Conservation (phyloP, 1,139 yeast species). For the Candida sp. region DNA sequence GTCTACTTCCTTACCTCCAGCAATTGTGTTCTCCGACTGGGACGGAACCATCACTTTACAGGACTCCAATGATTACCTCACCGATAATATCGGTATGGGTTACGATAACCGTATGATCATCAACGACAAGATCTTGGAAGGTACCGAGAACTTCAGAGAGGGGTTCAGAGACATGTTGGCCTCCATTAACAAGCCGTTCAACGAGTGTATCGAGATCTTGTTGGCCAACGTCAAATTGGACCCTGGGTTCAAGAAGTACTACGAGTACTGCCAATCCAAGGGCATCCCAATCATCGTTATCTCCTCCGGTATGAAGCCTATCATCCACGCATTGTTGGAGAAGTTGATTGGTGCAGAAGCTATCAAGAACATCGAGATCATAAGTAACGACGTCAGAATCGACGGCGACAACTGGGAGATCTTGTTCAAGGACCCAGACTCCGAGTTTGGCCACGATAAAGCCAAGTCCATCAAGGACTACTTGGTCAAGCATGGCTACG, state of each 20-base stretch:
- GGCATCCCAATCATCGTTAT: constrained; percentile 81
- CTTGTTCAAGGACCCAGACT: constrained; percentile 76
- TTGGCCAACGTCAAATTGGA: constrained; percentile 72
- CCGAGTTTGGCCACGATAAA: constrained; percentile 95
- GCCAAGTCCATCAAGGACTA: constrained; percentile 79
- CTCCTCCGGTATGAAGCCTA: constrained; percentile 92
- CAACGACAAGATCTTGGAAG: constrained; percentile 76
- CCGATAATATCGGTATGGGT: constrained; percentile 92
- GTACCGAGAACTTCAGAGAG: constrained; percentile 72
- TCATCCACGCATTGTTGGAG: constrained; percentile 76
- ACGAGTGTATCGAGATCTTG: constrained; percentile 76
- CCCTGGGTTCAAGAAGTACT: constrained; percentile 87
- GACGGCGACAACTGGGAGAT: constrained; percentile 74
- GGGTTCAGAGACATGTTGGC: constrained; percentile 87
- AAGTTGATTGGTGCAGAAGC: constrained; percentile 82
- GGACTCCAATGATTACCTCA: constrained; percentile 90
- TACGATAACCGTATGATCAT: constrained; percentile 63
- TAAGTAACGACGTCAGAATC: constrained; percentile 76
- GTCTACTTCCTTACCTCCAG: constrained; percentile 34
- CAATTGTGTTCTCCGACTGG: constrained; percentile 95
- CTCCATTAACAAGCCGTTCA: constrained; percentile 76
- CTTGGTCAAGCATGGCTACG: constrained; percentile 46
- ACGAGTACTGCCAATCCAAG: constrained; percentile 74
- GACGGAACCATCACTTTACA: constrained; percentile 95
- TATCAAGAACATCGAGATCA: constrained; percentile 72